Base-by-base conservation (phyloP, 208 protist species). In the Paratrypanosoma confusum region DNA sequence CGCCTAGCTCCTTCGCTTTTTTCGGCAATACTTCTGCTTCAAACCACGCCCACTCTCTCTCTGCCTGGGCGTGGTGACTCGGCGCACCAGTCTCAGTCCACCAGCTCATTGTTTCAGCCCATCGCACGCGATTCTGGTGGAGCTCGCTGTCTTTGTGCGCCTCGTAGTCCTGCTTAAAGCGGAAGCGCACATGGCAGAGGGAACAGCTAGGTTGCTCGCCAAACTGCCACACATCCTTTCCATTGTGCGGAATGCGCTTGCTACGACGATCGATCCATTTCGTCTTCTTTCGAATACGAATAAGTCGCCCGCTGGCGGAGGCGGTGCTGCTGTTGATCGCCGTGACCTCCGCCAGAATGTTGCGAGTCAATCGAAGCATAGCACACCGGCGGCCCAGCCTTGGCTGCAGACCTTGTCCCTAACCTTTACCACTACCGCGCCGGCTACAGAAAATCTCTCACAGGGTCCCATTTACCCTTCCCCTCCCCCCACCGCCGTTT, bases 81-180 rank as follows among this genome's bases (percentile, higher is more conserved):
- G 79, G 79, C 52, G 80, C 70, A 26, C 83, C 83, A 7, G 71
- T 69, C 14, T 83, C 64, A 26, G 60, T 59, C 76, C 79, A 92
- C 79, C 83, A 92, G 5, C 50, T 43, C 71, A 76, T 81, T 56
- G 79, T 92, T 53, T 92, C 83, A 8, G 72, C 75, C 83, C 83
- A 92, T 11, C 83, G 71, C 49, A 86, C 16, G 0, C 83, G 78
- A 33, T 84, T 83, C 47, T 72, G 57, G 33, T 92, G 83, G 18
- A 92, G 59, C 43, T 87, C 83, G 56, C 76, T 88, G 17, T 92
- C 82, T 60, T 92, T 92, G 64, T 92, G 83, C 0, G 76, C 61
- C 53, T 92, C 76, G 50, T 88, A 92, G 58, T 92, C 83, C 54
- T 92, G 83, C 53, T 88, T 92, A 62, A 80, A 92, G 43, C 83